phyloP scores from a whole-genome alignment of 2,329 filamentous ascomycete genomes.

The Botrytis pseudocinerea region DNA sequence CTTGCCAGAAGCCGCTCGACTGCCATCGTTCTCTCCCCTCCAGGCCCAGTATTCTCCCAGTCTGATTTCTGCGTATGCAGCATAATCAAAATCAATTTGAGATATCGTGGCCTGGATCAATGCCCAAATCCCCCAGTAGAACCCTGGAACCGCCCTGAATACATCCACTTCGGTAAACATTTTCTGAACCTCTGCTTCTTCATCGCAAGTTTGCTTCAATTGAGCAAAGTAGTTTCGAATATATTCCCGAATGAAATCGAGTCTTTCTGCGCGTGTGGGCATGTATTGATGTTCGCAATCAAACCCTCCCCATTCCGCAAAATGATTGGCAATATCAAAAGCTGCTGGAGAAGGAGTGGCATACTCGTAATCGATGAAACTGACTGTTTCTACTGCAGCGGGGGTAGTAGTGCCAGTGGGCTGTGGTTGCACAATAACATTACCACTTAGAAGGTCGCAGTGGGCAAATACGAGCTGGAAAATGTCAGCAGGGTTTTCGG shows the following conservation, averaged over 20 bases:
- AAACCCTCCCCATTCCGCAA: constrained; percentile 97
- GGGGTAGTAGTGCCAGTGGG: constrained; percentile 40
- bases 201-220: constrained; percentile 47
- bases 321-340: constrained; percentile 97
- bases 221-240: constrained; percentile 69
- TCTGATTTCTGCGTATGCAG: constrained; percentile 81
- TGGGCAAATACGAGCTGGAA: constrained; percentile 83
- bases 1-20: constrained; percentile 52
- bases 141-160: constrained; percentile 86
- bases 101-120: constrained; percentile 93
- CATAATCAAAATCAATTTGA: constrained; percentile 96
- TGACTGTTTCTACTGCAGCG: constrained; percentile 54
- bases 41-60: constrained; percentile 92
- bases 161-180: constrained; percentile 80
- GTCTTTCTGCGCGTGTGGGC: constrained; percentile 74
- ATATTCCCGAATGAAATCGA: constrained; percentile 82
- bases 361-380: constrained; percentile 99
- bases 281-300: constrained; percentile 87
- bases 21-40: constrained; percentile 72
- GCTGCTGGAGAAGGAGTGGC: constrained; percentile 90
- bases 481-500: constrained; percentile 29
- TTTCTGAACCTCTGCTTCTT: constrained; percentile 64
- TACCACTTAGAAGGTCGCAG: constrained; percentile 93
- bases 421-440: constrained; percentile 79
- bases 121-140: constrained; percentile 93